These are phyloP conservation scores for Penicillium sp. DNA, from an alignment of 2,329 filamentous ascomycete species.

Conservation along the genomic window DNA sequence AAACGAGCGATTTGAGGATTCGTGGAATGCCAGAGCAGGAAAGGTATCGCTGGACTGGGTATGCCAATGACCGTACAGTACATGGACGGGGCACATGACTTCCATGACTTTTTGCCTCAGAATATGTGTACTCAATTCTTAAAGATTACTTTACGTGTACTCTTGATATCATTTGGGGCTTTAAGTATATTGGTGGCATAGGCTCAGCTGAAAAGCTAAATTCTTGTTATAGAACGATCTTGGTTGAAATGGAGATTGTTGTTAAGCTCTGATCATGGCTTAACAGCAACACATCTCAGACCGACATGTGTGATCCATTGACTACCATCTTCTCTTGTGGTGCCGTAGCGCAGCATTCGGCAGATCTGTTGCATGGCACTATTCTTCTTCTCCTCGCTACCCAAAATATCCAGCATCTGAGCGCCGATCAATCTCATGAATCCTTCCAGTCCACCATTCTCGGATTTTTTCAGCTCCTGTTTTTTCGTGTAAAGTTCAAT, in stretches of 20 bases:
- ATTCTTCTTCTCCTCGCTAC: constrained; percentile 3
- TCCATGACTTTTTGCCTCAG: not conserved
- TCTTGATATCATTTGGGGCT: not conserved
- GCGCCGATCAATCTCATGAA: constrained; percentile 1
- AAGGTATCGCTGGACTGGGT: not conserved
- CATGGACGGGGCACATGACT: not conserved
- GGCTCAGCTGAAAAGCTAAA: not conserved
- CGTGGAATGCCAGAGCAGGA: not conserved
- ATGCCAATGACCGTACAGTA: not conserved
- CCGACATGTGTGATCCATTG: constrained; percentile 4
- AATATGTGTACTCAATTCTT: not conserved
- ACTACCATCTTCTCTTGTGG: constrained; percentile 5
- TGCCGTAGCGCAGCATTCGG: not conserved
- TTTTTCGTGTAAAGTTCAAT: not conserved
- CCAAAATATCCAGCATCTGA: constrained; percentile 7
- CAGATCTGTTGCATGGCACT: constrained; percentile 1
- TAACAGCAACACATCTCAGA: constrained; percentile 9
- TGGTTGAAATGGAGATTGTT: constrained; percentile 3
- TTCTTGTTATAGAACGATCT: not conserved
- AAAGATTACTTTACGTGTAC: not conserved
- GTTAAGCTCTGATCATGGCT: not conserved
- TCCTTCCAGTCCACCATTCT: not conserved
- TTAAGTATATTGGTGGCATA: not conserved
- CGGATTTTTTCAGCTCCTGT: not conserved
- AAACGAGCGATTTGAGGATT: not conserved